These are phyloP conservation scores for Candida saitoana DNA, from an alignment of 805 yeast genomes.

Conservation along the genomic window DNA sequence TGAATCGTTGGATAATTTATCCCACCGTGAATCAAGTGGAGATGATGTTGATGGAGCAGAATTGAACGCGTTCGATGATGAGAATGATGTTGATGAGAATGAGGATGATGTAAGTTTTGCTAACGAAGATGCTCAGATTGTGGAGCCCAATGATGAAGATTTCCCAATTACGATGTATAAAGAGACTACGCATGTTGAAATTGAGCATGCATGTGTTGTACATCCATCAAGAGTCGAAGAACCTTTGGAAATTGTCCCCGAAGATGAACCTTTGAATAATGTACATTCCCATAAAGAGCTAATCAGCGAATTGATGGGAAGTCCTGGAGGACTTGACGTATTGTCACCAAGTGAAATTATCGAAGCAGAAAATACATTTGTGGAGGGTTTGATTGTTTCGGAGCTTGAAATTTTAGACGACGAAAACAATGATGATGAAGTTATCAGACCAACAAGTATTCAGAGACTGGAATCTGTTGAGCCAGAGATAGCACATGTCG, in stretches of 20 bases:
- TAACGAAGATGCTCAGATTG: background rate
- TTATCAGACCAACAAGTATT: conserved; percentile 1
- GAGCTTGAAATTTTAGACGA: background rate
- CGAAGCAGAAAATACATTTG: background rate
- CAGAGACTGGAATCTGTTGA: background rate
- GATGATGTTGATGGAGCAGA: background rate
- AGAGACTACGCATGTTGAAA: conserved; percentile 1
- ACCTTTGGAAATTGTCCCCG: background rate
- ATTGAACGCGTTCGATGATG: no score
- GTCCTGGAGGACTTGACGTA: background rate
- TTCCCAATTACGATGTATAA: background rate
- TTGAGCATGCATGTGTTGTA: background rate
- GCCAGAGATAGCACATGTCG: background rate
- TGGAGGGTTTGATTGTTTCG: background rate
- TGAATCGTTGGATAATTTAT: no score
- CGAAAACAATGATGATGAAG: background rate
- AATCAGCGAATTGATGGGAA: background rate
- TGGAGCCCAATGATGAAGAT: background rate
- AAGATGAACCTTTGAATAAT: background rate
- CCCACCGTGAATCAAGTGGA: background rate
- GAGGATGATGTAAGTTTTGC: background rate
- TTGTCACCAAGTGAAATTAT: conserved; percentile 3
- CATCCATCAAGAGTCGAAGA: conserved; percentile 2
- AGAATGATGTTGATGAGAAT: no score
- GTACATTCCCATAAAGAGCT: background rate